phyloP scores from a whole-genome alignment of 305 asterid genomes.

The Stenogyne calaminthoides region DNA sequence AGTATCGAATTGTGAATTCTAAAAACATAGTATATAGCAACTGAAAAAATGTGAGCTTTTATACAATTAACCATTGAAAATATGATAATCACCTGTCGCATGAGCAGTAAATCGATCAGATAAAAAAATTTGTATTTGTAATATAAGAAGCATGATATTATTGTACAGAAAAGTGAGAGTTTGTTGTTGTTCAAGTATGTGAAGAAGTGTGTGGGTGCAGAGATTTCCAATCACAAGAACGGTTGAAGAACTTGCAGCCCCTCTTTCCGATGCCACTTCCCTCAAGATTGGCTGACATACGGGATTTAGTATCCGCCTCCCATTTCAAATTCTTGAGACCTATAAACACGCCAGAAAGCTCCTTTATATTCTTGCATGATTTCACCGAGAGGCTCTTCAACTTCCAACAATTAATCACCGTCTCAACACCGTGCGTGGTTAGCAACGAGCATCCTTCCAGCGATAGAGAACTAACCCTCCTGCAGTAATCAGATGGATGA shows the following conservation, averaged over 20 bases:
- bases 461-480: constrained; percentile 56
- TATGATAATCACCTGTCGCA: too few species aligned
- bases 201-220: too few species aligned
- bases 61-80: too few species aligned
- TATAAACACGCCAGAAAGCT: constrained; percentile 54
- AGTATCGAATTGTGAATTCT: too few species aligned
- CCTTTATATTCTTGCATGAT: constrained; percentile 72
- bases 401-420: constrained; percentile 52
- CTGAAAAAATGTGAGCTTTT: too few species aligned
- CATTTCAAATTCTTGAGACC: constrained; percentile 66
- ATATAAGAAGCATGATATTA: too few species aligned
- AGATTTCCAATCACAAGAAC: constrained; percentile 55
- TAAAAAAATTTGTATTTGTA: too few species aligned
- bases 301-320: constrained; percentile 66
- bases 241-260: constrained; percentile 61
- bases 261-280: constrained; percentile 65
- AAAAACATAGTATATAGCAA: too few species aligned
- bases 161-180: too few species aligned
- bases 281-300: constrained; percentile 53
- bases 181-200: neutral
- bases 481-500: constrained; percentile 25
- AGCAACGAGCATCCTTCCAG: constrained; percentile 78
- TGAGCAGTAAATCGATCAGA: too few species aligned
- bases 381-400: constrained; percentile 68
- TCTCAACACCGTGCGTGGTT: constrained; percentile 68